Base-by-base conservation (phyloP, 129 eudicot genomes). In the Gnaphalium uliginosum region DNA sequence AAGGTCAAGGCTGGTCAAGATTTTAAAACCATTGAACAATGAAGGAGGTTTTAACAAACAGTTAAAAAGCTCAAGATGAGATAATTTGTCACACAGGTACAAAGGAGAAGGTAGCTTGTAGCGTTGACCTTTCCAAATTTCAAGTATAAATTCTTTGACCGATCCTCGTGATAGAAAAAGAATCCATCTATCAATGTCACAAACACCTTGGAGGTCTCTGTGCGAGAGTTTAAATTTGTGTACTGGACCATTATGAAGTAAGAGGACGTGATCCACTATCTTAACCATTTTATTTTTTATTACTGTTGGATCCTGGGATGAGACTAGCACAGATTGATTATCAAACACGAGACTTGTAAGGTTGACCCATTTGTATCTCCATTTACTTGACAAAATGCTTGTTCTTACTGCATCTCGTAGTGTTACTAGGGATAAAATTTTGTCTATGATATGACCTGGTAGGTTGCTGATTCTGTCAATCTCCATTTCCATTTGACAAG, bases 151-250 rank as follows among this genome's bases (percentile, higher is more conserved):
- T 74, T 93, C 95, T 64, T 85, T 85, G 23, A 88, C 84, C 4
- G 87, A 76, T 18, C 90, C 89, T 59, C 98, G 86, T 70, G 98
- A 93, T 27, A 93, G 91, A 64, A 75, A 85, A 33, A 87, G 92
- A 64, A 93, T 90, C 98, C 98, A 93, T 75, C 96, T 72, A 66
- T 93, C 98, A n/a, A 93, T 90, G 72, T 93, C 98, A 50, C 82
- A 73, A 37, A 88, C 96, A 64, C 96, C 96, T 88, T 93, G 95
- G 50, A 93, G 95, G 61, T 89, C 96, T 33, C 87, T 82, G 77
- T 87, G 96, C 43, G 96, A 92, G 32, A 92, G 93, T 80, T 89
- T 92, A 85, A 92, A 92, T 75, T 87, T 92, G 58, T 87, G 87
- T 39, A 89, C 84, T 11, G 85, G 84, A 63, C 96, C 91, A 8